Evolutionary conservation across 495 filamentous ascomycete species (phyloP), one percentile per base, ranked within the genome.

Genomic region (Extremus antarcticus): DNA sequence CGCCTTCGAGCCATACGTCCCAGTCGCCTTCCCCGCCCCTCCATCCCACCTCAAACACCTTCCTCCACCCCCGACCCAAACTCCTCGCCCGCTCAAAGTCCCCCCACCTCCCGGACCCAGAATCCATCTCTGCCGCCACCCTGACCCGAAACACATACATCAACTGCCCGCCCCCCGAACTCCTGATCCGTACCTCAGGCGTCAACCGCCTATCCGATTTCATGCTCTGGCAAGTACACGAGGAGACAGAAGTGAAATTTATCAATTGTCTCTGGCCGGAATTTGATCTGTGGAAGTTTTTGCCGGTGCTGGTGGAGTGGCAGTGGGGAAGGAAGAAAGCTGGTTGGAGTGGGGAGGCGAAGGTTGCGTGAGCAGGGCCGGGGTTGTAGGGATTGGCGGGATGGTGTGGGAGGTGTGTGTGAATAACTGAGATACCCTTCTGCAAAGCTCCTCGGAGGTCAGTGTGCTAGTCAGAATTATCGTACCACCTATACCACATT

Each of bases 191-290:
- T 23, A 98, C 92, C 0, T 94, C 87, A 49, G 92, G 88, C 24
- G 92, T 98, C 11, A 85, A 90, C 63, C 77, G 92, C 20, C 70
- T 98, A 54, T 94, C 88, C 62, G 92, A 98, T 64, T 98, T 97
- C 64, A 90, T 98, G 90, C 81, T 98, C 50, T 98, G 92, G 92
- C 92, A 98, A 69, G 90, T 86, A 62, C 90, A 97, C 61, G 77
- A 94, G 63, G 75, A 91, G 43, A 97, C 92, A 0, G 84, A 95
- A 51, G 84, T 97, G 52, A 87, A 88, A 39, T 98, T 97, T 70
- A 67, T 95, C 40, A 80, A 95, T 54, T 91, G 88, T 53, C 71
- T 97, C 43, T 98, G 92, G 92, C 92, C 92, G 2, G 89, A 97
- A 60, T 95, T 98, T 60, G 90, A 94, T 64, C 74, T 98, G 11